Evolutionary conservation across 1,284 basidiomycete genomes (phyloP).

Genomic region (Leccinum subatratum): DNA sequence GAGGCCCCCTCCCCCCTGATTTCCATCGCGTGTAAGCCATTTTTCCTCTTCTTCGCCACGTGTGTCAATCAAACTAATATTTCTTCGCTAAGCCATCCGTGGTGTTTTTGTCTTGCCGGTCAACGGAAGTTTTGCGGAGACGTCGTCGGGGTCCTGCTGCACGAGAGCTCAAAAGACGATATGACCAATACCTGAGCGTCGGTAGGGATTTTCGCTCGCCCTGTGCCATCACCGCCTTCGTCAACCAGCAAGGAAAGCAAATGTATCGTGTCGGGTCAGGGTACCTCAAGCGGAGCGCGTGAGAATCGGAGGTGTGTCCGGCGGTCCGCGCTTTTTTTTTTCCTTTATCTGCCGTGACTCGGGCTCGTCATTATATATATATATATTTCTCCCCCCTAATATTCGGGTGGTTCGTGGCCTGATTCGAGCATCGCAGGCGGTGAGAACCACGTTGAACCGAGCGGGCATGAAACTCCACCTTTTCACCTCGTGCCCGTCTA

Average conservation of each 20-base stretch:
- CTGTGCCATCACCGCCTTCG: slow-evolving; percentile 70
- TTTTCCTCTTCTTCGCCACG: no score
- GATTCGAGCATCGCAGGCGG: slow-evolving; percentile 25
- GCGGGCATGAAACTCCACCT: slow-evolving; percentile 34
- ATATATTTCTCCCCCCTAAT: neutral
- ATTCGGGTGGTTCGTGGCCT: slow-evolving; percentile 1
- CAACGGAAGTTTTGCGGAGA: slow-evolving; percentile 74
- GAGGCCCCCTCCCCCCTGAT: no score
- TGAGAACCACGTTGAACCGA: slow-evolving; percentile 33
- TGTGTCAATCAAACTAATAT: no score
- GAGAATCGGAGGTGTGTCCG: no score
- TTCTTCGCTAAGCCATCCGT: no score
- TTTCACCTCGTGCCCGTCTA: slow-evolving; percentile 34
- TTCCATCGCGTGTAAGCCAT: no score
- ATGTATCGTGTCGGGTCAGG: slow-evolving; percentile 71
- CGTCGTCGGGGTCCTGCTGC: slow-evolving; percentile 68
- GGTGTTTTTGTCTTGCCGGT: slow-evolving; percentile 35
- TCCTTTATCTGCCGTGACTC: no score
- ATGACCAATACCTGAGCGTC: slow-evolving; percentile 64
- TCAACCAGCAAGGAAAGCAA: slow-evolving; percentile 70
- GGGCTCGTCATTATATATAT: neutral
- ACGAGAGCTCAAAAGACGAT: slow-evolving; percentile 66
- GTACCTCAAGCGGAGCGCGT: no score
- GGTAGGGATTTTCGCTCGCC: slow-evolving; percentile 66
- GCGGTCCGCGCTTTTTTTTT: no score